Evolutionary conservation across 345 rosid species (phyloP).

Genomic region (Turritis glabra): DNA sequence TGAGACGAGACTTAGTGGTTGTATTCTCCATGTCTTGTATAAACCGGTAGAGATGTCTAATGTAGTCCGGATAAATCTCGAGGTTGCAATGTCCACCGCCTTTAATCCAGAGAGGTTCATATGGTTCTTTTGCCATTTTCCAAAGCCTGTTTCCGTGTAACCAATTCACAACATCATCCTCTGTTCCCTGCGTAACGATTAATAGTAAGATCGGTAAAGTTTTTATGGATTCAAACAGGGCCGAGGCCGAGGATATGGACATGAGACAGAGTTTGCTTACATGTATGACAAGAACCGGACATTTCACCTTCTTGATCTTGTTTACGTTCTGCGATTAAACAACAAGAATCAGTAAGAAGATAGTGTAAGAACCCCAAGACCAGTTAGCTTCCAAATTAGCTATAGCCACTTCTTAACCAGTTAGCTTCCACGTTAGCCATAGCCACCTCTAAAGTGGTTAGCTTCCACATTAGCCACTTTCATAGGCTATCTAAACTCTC

Average conservation of each 20-base stretch:
- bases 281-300: constrained; percentile 94
- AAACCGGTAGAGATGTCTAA: constrained; percentile 79
- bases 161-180: constrained; percentile 98
- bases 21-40: constrained; percentile 89
- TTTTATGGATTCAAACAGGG: neutral
- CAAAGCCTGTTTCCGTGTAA: constrained; percentile 90
- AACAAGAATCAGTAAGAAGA: constrained; percentile 1
- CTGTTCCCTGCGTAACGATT: constrained; percentile 67
- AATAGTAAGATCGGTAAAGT: neutral
- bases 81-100: constrained; percentile 99
- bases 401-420: neutral
- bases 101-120: constrained; percentile 96
- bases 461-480: neutral
- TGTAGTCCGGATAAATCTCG: constrained; percentile 93
- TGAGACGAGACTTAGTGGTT: constrained; percentile 66
- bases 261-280: constrained; percentile 46
- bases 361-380: neutral
- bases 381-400: neutral
- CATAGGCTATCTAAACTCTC: neutral
- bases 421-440: neutral
- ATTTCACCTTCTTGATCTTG: constrained; percentile 84
- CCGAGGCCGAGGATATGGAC: neutral
- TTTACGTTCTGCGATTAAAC: constrained; percentile 65
- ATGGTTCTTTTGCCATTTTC: constrained; percentile 89
- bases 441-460: neutral